These are phyloP conservation scores for Exserohilum turcica DNA, from an alignment of 2,329 filamentous ascomycete genomes.

Conservation along the genomic window DNA sequence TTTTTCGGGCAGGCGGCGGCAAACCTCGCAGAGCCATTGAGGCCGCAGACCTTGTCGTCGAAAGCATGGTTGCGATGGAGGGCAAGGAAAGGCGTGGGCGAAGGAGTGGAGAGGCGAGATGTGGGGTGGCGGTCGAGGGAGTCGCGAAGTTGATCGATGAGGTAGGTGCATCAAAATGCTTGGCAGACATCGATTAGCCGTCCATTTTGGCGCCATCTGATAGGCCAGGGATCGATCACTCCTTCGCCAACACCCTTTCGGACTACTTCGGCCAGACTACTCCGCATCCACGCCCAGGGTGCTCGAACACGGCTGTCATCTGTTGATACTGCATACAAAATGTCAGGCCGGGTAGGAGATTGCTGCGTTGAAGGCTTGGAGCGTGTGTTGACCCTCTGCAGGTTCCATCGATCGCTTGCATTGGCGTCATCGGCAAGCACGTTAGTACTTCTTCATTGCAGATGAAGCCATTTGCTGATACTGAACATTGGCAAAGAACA, in stretches of 20 bases:
- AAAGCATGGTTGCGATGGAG: constrained; percentile 54
- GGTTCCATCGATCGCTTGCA: constrained; percentile 79
- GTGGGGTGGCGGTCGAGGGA: constrained; percentile 41
- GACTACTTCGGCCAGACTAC: constrained; percentile 28
- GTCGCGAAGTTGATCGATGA: constrained; percentile 34
- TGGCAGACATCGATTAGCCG: constrained; percentile 38
- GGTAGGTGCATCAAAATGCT: constrained; percentile 37
- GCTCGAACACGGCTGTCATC: background rate
- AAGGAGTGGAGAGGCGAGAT: constrained; percentile 46
- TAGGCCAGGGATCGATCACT: constrained; percentile 30
- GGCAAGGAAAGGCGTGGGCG: constrained; percentile 40
- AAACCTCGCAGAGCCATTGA: constrained; percentile 62
- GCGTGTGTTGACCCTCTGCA: constrained; percentile 38
- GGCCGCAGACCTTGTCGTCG: constrained; percentile 57
- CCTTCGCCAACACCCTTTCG: constrained; percentile 32
- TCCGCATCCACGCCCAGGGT: constrained; percentile 14
- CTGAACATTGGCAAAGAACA: constrained; percentile 68
- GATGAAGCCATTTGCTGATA: background rate
- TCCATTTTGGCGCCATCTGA: constrained; percentile 36
- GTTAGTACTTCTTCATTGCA: constrained; percentile 56
- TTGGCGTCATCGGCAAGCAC: constrained; percentile 92
- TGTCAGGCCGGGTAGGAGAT: constrained; percentile 14
- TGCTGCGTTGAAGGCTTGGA: background rate
- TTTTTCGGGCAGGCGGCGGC: constrained; percentile 30
- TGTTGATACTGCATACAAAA: constrained; percentile 6